Evolutionary conservation across 176 grass and related monocot genomes (phyloP), one percentile per base, ranked within the genome.

Genomic region (Rhynchospora breviuscula): DNA sequence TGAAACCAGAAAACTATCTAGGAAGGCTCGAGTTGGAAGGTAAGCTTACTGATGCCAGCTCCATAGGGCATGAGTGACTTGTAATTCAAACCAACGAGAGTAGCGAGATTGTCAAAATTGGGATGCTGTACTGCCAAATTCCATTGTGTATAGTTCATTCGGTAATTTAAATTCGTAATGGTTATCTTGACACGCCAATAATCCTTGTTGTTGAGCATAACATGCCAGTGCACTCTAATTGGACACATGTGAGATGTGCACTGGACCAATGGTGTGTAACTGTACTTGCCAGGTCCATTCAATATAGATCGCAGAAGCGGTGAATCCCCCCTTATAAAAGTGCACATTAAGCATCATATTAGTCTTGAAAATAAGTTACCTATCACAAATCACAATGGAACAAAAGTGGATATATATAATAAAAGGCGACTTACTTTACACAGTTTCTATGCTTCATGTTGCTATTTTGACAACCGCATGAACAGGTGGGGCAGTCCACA

Each of bases 161-260:
- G 91, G 80, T 90, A 97, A 67, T 97, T 97, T 89, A 97, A 97
- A 83, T 97, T 97, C 6, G 89, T 97, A 75, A 97, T 46, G 3
- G 91, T 93, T 80, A 97, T 44, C 85, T 97, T 97, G 31, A 93
- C 94, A 83, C 94, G 90, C 94, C 94, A 97, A 71, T 97, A 97
- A 4, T 97, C 94, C 81, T 91, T 97, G 76, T 97, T 93, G 84
- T 97, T 97, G 19, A 93, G 91, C 63, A 93, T 97, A 59, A 93
- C 94, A 66, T 97, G 94, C 94, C 94, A 97, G 67, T 97, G 91
- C 64, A 97, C 87, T 90, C 91, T 91, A 83, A 93, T 87, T 6
- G 94, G 94, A 78, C 94, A 97, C 94, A 97, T 97, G 75, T 97
- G 94, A 64, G 91, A 90, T 40, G 94, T 97, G 86, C 94, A 97